A percentile compares a stretch with the other conserved stretches of the same genome.
Conservation (phyloP, 768 basidiomycete species). For the Tremella yokohamensis region DNA sequence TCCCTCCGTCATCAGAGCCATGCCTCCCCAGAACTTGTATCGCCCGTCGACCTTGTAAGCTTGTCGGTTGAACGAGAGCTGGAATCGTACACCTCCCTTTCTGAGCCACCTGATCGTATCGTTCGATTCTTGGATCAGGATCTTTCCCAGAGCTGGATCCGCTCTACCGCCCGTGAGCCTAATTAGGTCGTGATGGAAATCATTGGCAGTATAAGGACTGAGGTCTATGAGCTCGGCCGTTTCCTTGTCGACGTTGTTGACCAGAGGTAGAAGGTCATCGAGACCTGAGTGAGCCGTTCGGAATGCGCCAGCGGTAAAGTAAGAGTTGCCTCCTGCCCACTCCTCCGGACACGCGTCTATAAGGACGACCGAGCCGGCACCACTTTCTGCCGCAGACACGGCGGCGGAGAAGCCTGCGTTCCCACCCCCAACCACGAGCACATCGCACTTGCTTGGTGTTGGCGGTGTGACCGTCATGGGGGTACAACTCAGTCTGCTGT, state of each 20-base stretch:
- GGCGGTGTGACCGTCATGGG: no score
- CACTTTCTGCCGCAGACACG: no score
- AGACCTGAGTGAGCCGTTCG: background rate
- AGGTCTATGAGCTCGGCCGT: background rate
- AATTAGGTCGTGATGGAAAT: slow-evolving; percentile 1
- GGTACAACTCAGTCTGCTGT: no score
- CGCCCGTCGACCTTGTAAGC: no score
- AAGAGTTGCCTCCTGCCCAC: background rate
- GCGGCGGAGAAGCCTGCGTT: no score
- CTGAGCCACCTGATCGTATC: background rate
- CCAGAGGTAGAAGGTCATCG: background rate
- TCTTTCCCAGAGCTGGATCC: background rate
- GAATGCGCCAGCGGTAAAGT: slow-evolving; percentile 1
- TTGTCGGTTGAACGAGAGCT: no score
- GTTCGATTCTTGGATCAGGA: background rate
- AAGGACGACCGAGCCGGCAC: no score
- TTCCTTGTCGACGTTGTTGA: slow-evolving; percentile 1
- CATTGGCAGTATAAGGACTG: background rate
- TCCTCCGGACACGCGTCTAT: background rate
- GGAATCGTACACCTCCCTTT: background rate
- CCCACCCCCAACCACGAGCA: no score
- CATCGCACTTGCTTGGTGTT: no score
- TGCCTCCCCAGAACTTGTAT: no score
- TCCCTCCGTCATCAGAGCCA: no score
- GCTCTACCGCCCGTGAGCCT: background rate